Conservation (phyloP, 768 basidiomycete species). For the Pleurotus tuber-regium region DNA sequence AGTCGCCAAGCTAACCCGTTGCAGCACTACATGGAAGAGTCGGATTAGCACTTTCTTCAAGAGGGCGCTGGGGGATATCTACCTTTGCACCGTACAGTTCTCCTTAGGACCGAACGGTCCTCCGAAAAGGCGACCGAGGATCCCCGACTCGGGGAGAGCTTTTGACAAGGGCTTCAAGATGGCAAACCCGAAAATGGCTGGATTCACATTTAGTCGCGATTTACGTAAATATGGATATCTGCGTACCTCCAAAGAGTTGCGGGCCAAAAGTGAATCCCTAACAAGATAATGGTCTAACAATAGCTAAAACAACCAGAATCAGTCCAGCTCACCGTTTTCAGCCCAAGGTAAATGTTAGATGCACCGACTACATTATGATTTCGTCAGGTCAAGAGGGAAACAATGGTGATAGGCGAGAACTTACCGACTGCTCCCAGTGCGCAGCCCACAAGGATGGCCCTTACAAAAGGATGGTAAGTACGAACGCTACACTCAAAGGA, state of each 20-base stretch:
- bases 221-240: constrained; percentile 19
- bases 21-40: constrained; percentile 39
- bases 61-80: constrained; percentile 8
- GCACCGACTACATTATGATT: constrained; percentile 38
- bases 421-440: constrained; percentile 44
- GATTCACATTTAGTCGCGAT: background rate
- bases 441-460: constrained; percentile 51
- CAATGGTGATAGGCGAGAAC: constrained; percentile 2
- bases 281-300: background rate
- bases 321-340: constrained; percentile 46
- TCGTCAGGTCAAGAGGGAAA: background rate
- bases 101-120: constrained; percentile 66
- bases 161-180: constrained; percentile 57
- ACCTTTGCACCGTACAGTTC: constrained; percentile 61
- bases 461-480: constrained; percentile 8
- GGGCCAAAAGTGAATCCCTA: constrained; percentile 50
- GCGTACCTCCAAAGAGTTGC: constrained; percentile 51
- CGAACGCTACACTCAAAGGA: background rate
- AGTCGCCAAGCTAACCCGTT: constrained; percentile 31
- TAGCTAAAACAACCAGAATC: background rate
- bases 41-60: background rate
- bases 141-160: constrained; percentile 42
- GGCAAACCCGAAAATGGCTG: constrained; percentile 58
- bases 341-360: constrained; percentile 64
- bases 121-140: constrained; percentile 43